Evolutionary conservation across 2,329 filamentous ascomycete genomes (phyloP), one percentile per base, ranked within the genome.

Genomic region (Alternaria novae-zelandiae): DNA sequence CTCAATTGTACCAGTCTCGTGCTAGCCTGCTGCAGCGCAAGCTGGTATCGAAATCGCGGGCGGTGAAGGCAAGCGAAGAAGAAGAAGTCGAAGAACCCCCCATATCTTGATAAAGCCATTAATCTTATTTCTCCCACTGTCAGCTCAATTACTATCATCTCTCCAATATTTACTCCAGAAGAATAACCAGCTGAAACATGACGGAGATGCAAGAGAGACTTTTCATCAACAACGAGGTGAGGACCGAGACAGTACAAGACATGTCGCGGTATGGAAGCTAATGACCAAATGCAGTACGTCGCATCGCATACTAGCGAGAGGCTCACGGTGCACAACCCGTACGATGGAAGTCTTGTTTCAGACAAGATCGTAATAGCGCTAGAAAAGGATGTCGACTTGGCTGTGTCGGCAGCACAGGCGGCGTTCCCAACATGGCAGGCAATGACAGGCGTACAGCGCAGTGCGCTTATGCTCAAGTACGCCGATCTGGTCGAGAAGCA

Each of bases 221-320:
- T 11, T 74, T 75, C 54, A 75, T 76, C 62, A 73, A 76, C 45
- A 75, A 76, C 20, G 71, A 77, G 61, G 74, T 71, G 25, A 11
- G 13, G 46, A 49, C 10, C 3, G 41, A 9, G 17, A 41, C 12
- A 8, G 5, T 25, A 23, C 5, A 17, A 13, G 15, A 13, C 11
- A 17, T 28, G 49, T 43, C 6, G 20, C 8, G 20, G n/a, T 23
- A 21, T 36, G 43, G 43, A 59, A 25, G 11, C 21, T 41, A 43
- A 25, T 28, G 36, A 32, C 15, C 9, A 12, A 12, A 13, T 9
- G 15, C 44, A 72, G 73, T 76, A 71, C 43, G 57, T 74, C 32
- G 67, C 66, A 12, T 72, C 70, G 21, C 67, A 70, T 3, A 74
- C 72, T 15, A 57, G 60, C 26, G 69, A 73, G 15, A 68, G 60